These are phyloP conservation scores for Suhomyces coccinellae DNA, from an alignment of 1,139 yeast species.

Conservation along the genomic window DNA sequence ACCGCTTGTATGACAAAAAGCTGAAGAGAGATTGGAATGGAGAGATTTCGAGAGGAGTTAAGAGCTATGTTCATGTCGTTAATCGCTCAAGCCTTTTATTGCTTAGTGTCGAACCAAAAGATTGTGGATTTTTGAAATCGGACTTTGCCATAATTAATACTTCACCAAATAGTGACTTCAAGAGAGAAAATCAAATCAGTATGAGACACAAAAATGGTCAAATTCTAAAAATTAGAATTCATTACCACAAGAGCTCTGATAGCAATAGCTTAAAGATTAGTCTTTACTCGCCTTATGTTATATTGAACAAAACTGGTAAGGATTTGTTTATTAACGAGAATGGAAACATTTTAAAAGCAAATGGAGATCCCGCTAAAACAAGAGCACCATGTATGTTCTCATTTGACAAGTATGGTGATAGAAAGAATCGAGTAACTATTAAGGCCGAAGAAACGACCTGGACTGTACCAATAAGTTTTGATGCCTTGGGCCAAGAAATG, in stretches of 20 bases:
- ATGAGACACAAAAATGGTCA: conserved; percentile 66
- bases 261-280: conserved; percentile 61
- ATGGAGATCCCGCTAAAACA: conserved; percentile 27
- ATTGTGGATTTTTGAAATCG: conserved; percentile 64
- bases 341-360: conserved; percentile 50
- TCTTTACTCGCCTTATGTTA: conserved; percentile 81
- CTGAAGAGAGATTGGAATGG: conserved; percentile 73
- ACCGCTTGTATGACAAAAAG: conserved; percentile 75
- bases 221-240: conserved; percentile 58
- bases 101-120: conserved; percentile 68
- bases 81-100: conserved; percentile 69
- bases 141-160: conserved; percentile 81
- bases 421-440: conserved; percentile 68
- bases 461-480: conserved; percentile 79
- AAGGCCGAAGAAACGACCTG: conserved; percentile 71
- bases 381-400: conserved; percentile 80
- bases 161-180: conserved; percentile 54
- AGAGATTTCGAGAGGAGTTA: conserved; percentile 59
- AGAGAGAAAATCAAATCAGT: conserved; percentile 52
- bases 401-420: conserved; percentile 58
- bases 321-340: conserved; percentile 61
- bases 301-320: conserved; percentile 77
- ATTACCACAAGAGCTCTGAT: conserved; percentile 53
- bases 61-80: conserved; percentile 77
- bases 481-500: conserved; percentile 81